phyloP scores from a whole-genome alignment of 768 basidiomycete genomes.

The Phanerodontia chrysosporium region DNA sequence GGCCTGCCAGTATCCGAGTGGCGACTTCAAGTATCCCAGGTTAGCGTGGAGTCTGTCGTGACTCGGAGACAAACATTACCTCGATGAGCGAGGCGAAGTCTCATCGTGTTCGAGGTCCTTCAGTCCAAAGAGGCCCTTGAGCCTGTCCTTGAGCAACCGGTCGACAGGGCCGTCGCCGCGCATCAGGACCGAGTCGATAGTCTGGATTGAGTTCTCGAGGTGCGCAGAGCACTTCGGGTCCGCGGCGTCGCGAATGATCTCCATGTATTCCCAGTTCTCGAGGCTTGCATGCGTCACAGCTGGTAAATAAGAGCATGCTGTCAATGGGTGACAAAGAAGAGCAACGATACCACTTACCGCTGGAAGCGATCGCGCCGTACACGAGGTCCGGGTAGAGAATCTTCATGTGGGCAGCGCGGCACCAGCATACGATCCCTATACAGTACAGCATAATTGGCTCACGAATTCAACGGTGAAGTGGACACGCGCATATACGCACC shows the following conservation, averaged over 20 bases:
- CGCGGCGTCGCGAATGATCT: constrained; percentile 69
- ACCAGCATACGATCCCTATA: constrained; percentile 84
- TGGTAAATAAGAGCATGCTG: constrained; percentile 21
- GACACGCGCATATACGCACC: constrained; percentile 33
- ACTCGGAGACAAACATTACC: constrained; percentile 31
- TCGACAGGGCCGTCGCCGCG: constrained; percentile 3
- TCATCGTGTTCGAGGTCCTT: constrained; percentile 62
- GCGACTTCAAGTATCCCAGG: constrained; percentile 32
- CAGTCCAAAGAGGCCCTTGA: constrained; percentile 80
- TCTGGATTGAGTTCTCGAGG: constrained; percentile 51
- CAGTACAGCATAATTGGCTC: too few species aligned
- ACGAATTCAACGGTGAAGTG: neutral
- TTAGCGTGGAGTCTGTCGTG: neutral
- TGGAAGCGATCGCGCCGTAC: constrained; percentile 85
- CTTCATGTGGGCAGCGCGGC: constrained; percentile 92
- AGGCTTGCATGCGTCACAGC: constrained; percentile 84
- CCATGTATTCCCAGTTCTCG: constrained; percentile 85
- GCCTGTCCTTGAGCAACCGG: constrained; percentile 38
- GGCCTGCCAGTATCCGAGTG: constrained; percentile 74
- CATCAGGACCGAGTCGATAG: constrained; percentile 60
- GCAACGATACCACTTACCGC: constrained; percentile 43
- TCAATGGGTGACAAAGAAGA: neutral
- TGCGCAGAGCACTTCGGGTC: constrained; percentile 57
- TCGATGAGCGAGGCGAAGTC: constrained; percentile 73
- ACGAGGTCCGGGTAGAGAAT: constrained; percentile 85